Evolutionary conservation across 2,329 filamentous ascomycete genomes (phyloP).

Genomic region (Phaeophleospora eucalypticola): DNA sequence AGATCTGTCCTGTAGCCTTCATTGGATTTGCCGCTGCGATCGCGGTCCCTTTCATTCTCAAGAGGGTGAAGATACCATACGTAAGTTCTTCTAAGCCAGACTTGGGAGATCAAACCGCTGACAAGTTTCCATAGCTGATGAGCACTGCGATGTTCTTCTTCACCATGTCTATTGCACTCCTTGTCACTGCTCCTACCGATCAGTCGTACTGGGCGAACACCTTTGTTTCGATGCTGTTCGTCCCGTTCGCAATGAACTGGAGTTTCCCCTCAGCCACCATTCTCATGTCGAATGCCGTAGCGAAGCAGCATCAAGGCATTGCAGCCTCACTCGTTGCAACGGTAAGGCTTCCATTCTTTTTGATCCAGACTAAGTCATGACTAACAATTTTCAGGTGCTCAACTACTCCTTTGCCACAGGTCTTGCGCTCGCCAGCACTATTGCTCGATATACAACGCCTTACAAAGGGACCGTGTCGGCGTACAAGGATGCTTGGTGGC

Average conservation of each 20-base stretch:
- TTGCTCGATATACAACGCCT: slow-evolving; percentile 39
- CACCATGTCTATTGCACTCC: slow-evolving; percentile 34
- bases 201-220: slow-evolving; percentile 60
- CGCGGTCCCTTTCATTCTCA: slow-evolving; percentile 26
- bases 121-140: slow-evolving; percentile 21
- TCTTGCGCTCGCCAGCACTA: slow-evolving; percentile 59
- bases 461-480: not conserved
- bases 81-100: slow-evolving; percentile 5
- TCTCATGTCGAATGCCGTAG: slow-evolving; percentile 52
- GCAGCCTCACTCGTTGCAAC: slow-evolving; percentile 56
- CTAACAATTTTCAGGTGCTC: slow-evolving; percentile 38
- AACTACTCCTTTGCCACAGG: slow-evolving; percentile 63
- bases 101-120: not conserved
- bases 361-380: not conserved
- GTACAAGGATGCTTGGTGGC: slow-evolving; percentile 6
- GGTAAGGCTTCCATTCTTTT: slow-evolving; percentile 6
- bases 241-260: slow-evolving; percentile 62
- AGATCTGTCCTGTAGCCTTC: slow-evolving; percentile 39
- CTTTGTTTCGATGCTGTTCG: slow-evolving; percentile 55
- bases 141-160: slow-evolving; percentile 36
- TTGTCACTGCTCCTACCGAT: slow-evolving; percentile 42
- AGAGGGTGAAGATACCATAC: slow-evolving; percentile 17
- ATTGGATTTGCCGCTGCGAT: slow-evolving; percentile 44
- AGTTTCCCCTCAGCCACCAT: slow-evolving; percentile 58
- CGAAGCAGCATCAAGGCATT: slow-evolving; percentile 44